Percentiles rank a stretch among this genome's conserved stretches.
Evolutionary conservation across 2,329 filamentous ascomycete genomes (phyloP).

Genomic region (Trichothecium sympodiale): DNA sequence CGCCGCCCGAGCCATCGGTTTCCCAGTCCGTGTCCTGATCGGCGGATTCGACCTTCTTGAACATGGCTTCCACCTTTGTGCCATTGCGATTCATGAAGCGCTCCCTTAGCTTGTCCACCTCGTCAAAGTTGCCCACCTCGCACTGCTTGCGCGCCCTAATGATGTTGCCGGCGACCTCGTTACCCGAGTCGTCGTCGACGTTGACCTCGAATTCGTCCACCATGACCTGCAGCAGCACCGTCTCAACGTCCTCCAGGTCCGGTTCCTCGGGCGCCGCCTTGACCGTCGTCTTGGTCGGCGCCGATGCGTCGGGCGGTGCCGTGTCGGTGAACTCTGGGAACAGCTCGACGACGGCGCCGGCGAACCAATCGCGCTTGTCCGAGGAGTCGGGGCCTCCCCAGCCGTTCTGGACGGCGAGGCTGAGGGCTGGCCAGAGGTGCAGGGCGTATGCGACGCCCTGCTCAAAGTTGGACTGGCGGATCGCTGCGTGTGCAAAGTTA

Average conservation of each 20-base stretch:
- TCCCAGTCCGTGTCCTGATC: slow-evolving; percentile 53
- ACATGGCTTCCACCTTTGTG: slow-evolving; percentile 41
- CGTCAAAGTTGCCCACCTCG: slow-evolving; percentile 52
- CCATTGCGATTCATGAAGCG: slow-evolving; percentile 52
- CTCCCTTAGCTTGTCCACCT: slow-evolving; percentile 51
- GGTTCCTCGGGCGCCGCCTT: slow-evolving; percentile 34
- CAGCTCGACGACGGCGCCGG: slow-evolving; percentile 73
- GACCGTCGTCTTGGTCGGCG: slow-evolving; percentile 11
- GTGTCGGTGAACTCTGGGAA: slow-evolving; percentile 53
- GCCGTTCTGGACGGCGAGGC: slow-evolving; percentile 72
- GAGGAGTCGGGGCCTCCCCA: slow-evolving; percentile 77
- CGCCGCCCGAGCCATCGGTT: slow-evolving; percentile 45
- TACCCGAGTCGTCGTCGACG: slow-evolving; percentile 79
- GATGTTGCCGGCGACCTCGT: slow-evolving; percentile 62
- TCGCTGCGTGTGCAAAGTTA: no score
- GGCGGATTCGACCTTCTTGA: slow-evolving; percentile 41
- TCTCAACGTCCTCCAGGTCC: slow-evolving; percentile 71
- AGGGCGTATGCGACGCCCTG: slow-evolving; percentile 76
- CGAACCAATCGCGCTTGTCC: slow-evolving; percentile 96
- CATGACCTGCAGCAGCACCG: slow-evolving; percentile 80
- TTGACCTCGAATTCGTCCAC: slow-evolving; percentile 91
- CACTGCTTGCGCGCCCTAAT: slow-evolving; percentile 55
- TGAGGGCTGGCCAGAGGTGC: slow-evolving; percentile 79
- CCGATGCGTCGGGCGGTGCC: slow-evolving; percentile 14
- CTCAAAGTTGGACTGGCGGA: slow-evolving; percentile 61